A percentile compares a stretch with the other conserved stretches of the same genome.
These are phyloP conservation scores for Henningerozyma blattae DNA, from an alignment of 805 yeast species.

Conservation along the genomic window DNA sequence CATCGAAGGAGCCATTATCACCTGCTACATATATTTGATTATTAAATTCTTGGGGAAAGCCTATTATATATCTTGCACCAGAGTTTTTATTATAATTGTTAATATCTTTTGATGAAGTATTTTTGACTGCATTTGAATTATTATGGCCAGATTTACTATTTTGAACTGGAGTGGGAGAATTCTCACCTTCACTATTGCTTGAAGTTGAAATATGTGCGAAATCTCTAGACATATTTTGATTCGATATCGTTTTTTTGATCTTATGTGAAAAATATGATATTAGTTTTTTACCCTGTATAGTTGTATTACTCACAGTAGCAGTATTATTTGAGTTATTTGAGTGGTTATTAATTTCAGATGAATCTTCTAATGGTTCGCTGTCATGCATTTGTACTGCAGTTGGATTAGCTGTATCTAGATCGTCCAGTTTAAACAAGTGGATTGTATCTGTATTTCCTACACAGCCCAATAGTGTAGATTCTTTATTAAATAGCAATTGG, in stretches of 20 bases:
- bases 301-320: not conserved
- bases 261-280: not conserved
- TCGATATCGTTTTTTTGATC: not conserved
- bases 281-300: too few species aligned
- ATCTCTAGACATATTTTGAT: not conserved
- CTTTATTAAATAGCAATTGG: conserved; percentile 54
- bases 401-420: conserved; percentile 4
- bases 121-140: conserved; percentile 15
- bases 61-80: conserved; percentile 5
- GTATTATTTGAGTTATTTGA: not conserved
- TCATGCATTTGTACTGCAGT: too few species aligned
- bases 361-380: conserved; percentile 1
- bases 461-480: conserved; percentile 58
- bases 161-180: too few species aligned
- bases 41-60: conserved; percentile 23
- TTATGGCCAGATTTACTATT: conserved; percentile 1
- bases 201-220: conserved; percentile 7
- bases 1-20: conserved; percentile 17
- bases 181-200: too few species aligned
- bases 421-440: conserved; percentile 68
- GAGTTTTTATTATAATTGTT: conserved; percentile 9
- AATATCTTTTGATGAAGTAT: conserved; percentile 19
- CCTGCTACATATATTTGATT: conserved; percentile 20
- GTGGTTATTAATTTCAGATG: conserved; percentile 1
- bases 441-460: conserved; percentile 79